These are phyloP conservation scores for Pseudopediastrum boryanum DNA, from an alignment of 139 green algal genomes.

Conservation along the genomic window DNA sequence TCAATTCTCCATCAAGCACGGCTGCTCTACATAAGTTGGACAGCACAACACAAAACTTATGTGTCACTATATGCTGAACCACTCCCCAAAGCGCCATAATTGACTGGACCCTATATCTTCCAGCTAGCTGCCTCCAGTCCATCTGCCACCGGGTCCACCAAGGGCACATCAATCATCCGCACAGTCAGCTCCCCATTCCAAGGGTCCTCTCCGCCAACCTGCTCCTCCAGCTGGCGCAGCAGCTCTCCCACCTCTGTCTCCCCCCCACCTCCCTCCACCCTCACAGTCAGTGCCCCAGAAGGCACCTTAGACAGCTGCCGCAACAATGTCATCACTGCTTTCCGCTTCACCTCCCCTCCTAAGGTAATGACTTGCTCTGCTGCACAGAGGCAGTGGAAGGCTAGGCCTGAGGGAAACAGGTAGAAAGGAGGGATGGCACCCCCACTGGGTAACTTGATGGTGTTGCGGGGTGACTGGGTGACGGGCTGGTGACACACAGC, in stretches of 20 bases:
- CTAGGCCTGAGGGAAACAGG: constrained; percentile 71
- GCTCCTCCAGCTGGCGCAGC: constrained; percentile 48
- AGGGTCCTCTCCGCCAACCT: constrained; percentile 71
- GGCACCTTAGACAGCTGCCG: constrained; percentile 4
- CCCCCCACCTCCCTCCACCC: background rate
- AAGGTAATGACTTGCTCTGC: constrained; percentile 26
- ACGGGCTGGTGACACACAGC: constrained; percentile 62
- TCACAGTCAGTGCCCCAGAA: background rate
- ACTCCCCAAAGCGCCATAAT: no score
- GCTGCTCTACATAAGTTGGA: no score
- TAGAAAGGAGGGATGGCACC: constrained; percentile 75
- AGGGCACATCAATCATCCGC: constrained; percentile 48
- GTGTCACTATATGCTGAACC: no score
- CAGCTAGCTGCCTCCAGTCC: constrained; percentile 11
- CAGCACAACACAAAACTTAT: no score
- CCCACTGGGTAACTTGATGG: constrained; percentile 27
- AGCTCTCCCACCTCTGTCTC: constrained; percentile 39
- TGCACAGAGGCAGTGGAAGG: constrained; percentile 30
- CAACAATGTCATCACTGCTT: background rate
- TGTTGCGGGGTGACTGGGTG: constrained; percentile 32
- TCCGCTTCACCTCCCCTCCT: constrained; percentile 3
- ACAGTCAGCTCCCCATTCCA: constrained; percentile 68
- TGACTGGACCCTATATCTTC: no score
- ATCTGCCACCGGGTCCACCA: constrained; percentile 25
- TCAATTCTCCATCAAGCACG: no score